Conservation (phyloP, 345 rosid genomes). For the Moricandia arvensis region DNA sequence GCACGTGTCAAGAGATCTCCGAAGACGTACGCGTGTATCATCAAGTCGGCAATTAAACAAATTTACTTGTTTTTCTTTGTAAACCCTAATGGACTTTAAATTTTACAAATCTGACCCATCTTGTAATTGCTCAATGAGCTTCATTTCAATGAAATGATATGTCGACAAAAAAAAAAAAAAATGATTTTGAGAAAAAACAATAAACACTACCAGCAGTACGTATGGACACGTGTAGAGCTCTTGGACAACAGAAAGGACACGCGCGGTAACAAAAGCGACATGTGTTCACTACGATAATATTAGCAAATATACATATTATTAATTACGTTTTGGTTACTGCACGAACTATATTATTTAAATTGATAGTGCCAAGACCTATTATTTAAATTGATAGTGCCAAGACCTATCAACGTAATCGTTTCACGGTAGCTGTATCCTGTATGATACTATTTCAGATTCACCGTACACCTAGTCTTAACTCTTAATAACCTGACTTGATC, state of each 20-base stretch:
- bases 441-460: background rate
- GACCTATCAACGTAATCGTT: background rate
- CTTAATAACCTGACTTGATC: background rate
- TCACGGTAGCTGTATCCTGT: background rate
- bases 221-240: background rate
- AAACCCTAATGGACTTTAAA: no score
- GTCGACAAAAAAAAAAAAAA: no score
- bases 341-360: background rate
- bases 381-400: background rate
- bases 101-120: no score
- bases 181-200: no score
- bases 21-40: no score
- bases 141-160: no score
- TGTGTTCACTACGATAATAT: background rate
- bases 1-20: no score
- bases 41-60: no score
- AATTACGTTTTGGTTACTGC: background rate
- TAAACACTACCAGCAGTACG: background rate
- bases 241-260: background rate
- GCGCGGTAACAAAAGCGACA: constrained; percentile 13
- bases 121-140: no score
- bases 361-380: background rate
- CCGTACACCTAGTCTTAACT: background rate
- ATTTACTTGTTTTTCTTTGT: no score
- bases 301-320: background rate